Percentiles rank a stretch among this genome's conserved stretches.
Evolutionary conservation across 2,329 filamentous ascomycete genomes (phyloP).

Genomic region (Ceratocystis huliohia): DNA sequence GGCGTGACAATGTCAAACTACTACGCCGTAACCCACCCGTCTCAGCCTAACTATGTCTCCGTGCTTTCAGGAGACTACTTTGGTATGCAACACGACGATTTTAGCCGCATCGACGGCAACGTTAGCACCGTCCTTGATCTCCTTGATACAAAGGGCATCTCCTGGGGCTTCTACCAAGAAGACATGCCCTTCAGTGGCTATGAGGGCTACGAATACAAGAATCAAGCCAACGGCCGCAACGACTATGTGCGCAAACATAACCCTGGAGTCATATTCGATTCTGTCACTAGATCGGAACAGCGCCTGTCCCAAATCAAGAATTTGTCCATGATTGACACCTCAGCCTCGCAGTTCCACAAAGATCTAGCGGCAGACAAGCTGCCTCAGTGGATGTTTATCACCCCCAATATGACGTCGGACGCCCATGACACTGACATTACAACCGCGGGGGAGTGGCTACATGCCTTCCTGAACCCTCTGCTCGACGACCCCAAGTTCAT

Average conservation of each 20-base stretch:
- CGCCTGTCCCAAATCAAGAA: conserved; percentile 63
- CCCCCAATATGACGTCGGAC: conserved; percentile 63
- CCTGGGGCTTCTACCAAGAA: conserved; percentile 65
- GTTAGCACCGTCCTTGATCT: conserved; percentile 57
- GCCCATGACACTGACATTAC: conserved; percentile 63
- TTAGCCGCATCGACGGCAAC: conserved; percentile 46
- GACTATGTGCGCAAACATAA: conserved; percentile 81
- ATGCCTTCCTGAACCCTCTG: conserved; percentile 56
- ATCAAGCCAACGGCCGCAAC: conserved; percentile 52
- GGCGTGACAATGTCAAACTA: conserved; percentile 30
- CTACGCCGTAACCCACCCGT: conserved; percentile 56
- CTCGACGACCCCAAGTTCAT: conserved; percentile 58
- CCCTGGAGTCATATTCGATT: conserved; percentile 51
- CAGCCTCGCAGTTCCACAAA: conserved; percentile 44
- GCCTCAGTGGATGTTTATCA: conserved; percentile 61
- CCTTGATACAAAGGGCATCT: conserved; percentile 50
- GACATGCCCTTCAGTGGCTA: conserved; percentile 65
- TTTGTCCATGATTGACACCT: conserved; percentile 36
- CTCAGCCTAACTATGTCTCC: conserved; percentile 64
- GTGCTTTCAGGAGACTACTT: conserved; percentile 59
- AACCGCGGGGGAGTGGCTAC: conserved; percentile 54
- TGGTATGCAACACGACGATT: conserved; percentile 56
- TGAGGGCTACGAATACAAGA: conserved; percentile 50
- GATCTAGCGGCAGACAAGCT: conserved; percentile 52
- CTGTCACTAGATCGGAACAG: conserved; percentile 43